These are phyloP conservation scores for Baeospora myosura DNA, from an alignment of 1,284 basidiomycete species.

Conservation along the genomic window DNA sequence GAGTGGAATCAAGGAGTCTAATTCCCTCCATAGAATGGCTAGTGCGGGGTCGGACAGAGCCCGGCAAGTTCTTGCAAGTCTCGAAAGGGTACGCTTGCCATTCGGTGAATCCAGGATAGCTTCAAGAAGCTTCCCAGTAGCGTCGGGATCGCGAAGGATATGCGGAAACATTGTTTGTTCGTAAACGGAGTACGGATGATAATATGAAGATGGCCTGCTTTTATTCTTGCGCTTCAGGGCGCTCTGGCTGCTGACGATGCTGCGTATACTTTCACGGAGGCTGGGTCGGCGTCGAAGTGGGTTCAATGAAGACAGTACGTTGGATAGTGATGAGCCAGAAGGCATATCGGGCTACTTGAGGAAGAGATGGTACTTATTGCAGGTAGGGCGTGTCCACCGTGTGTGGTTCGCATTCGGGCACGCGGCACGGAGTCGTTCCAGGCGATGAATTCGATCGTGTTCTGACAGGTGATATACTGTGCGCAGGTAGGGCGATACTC, in stretches of 20 bases:
- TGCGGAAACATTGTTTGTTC: conserved; percentile 45
- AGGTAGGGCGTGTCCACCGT: conserved; percentile 24
- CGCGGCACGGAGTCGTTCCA: conserved; percentile 13
- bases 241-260: conserved; percentile 20
- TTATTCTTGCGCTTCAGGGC: conserved; percentile 21
- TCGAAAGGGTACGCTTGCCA: conserved; percentile 55
- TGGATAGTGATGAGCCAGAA: conserved; percentile 38
- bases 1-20: conserved; percentile 67
- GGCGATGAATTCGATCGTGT: too few relatives aligned
- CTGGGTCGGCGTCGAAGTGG: conserved; percentile 31
- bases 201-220: conserved; percentile 21
- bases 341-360: conserved; percentile 24
- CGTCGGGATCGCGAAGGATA: conserved; percentile 59
- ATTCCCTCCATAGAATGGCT: conserved; percentile 64
- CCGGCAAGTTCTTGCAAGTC: conserved; percentile 67
- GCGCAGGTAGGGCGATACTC: too few relatives aligned
- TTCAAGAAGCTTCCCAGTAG: conserved; percentile 57
- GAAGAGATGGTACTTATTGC: conserved; percentile 25
- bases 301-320: conserved; percentile 33
- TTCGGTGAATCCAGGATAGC: conserved; percentile 58
- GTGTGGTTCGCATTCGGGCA: conserved; percentile 20
- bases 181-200: conserved; percentile 35
- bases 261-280: conserved; percentile 30
- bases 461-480: too few relatives aligned
- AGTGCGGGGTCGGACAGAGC: conserved; percentile 67